Evolutionary conservation across 441 rosid genomes (phyloP).

Genomic region (Omphalea diandra): DNA sequence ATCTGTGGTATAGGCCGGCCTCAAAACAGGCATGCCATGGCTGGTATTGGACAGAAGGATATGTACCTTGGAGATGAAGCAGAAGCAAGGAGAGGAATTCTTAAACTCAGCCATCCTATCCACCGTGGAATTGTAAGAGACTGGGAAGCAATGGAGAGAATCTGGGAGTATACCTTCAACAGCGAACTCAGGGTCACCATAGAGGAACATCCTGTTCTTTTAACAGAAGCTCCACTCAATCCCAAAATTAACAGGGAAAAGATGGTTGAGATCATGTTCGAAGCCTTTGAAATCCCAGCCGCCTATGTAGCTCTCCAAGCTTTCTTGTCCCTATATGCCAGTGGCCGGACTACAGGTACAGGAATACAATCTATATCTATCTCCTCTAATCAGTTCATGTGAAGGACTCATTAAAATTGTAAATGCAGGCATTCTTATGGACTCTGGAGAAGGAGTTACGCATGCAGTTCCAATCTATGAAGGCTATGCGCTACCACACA

Average conservation of each 20-base stretch:
- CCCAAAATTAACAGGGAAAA: constrained; percentile 23
- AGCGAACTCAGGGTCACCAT: constrained; percentile 20
- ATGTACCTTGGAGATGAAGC: constrained; percentile 25
- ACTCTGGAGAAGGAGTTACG: constrained; percentile 28
- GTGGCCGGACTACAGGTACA: constrained; percentile 28
- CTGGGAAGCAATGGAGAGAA: constrained; percentile 22
- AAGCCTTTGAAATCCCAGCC: constrained; percentile 26
- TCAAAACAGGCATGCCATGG: constrained; percentile 14
- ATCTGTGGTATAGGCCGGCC: constrained; percentile 21
- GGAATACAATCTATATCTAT: background rate
- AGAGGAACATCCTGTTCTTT: constrained; percentile 25
- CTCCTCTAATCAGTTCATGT: too few species aligned
- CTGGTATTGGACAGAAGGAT: constrained; percentile 21
- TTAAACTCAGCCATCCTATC: constrained; percentile 15
- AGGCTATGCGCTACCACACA: constrained; percentile 24
- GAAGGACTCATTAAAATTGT: background rate
- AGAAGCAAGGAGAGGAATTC: constrained; percentile 19
- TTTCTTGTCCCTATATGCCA: constrained; percentile 30
- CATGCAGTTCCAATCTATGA: constrained; percentile 24
- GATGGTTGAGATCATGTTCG: constrained; percentile 26
- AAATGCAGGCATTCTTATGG: constrained; percentile 22
- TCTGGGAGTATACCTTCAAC: constrained; percentile 14
- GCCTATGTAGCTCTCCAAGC: constrained; percentile 28
- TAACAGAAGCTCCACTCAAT: constrained; percentile 24
- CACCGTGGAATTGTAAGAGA: constrained; percentile 17